Conservation (phyloP, 208 protist genomes). For the Acanthamoeba lenticulata region DNA sequence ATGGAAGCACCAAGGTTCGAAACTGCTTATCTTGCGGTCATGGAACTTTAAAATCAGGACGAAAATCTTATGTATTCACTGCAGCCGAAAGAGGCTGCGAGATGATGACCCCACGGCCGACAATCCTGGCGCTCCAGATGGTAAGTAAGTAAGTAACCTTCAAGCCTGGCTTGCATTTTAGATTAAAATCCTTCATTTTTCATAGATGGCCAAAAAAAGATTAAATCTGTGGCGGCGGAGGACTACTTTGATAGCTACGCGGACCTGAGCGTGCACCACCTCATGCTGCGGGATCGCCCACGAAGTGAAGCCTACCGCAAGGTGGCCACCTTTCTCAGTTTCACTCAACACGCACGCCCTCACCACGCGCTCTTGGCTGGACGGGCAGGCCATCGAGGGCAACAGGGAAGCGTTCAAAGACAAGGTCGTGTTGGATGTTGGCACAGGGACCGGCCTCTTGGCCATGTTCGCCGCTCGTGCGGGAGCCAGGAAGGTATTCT, state of each 20-base stretch:
- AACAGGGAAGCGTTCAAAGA: conserved; percentile 94
- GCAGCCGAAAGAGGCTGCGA: neutral
- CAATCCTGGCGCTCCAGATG: neutral
- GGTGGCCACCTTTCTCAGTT: neutral
- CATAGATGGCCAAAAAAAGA: neutral
- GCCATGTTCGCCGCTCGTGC: conserved; percentile 96
- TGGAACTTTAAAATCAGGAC: no score
- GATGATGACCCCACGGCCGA: neutral
- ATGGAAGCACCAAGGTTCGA: no score
- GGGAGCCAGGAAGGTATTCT: conserved; percentile 93
- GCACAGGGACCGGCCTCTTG: conserved; percentile 98
- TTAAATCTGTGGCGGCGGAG: neutral
- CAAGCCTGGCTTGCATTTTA: neutral
- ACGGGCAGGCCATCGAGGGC: conserved; percentile 94
- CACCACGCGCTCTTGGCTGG: conserved; percentile 94
- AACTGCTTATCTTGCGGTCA: no score
- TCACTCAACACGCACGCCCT: no score
- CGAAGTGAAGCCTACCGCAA: conserved; percentile 38
- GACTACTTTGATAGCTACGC: conserved; percentile 37
- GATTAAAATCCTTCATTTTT: no score
- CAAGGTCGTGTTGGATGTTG: conserved; percentile 95
- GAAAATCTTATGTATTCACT: neutral
- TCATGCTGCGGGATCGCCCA: conserved; percentile 11
- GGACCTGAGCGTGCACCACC: conserved; percentile 42
- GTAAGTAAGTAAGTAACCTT: neutral